Percentiles rank a stretch among this genome's conserved stretches.
Conservation (phyloP, 2,329 filamentous ascomycete species). For the Aspergillus clavatus region DNA sequence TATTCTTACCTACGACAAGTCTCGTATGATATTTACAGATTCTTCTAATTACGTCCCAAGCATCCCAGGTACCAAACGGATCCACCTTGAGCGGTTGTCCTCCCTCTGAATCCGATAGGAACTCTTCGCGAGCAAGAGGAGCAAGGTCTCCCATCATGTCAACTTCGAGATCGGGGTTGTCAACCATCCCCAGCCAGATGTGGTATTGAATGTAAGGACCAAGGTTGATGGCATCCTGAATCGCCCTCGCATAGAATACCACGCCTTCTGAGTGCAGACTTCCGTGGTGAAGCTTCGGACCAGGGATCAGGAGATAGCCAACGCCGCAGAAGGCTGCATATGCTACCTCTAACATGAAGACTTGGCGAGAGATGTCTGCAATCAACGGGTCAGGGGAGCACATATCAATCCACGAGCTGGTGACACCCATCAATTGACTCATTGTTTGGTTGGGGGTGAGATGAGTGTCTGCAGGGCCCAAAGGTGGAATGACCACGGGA, state of each 20-base stretch:
- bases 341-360: slow-evolving; percentile 82
- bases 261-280: slow-evolving; percentile 47
- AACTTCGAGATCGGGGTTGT: slow-evolving; percentile 57
- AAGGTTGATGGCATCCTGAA: slow-evolving; percentile 72
- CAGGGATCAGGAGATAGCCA: slow-evolving; percentile 74
- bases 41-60: slow-evolving; percentile 82
- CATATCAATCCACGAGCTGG: slow-evolving; percentile 91
- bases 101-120: slow-evolving; percentile 28
- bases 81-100: slow-evolving; percentile 52
- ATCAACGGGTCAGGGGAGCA: slow-evolving; percentile 77
- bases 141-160: slow-evolving; percentile 43
- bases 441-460: slow-evolving; percentile 78
- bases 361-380: slow-evolving; percentile 80
- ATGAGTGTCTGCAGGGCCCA: slow-evolving; percentile 48
- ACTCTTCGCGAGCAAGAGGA: slow-evolving; percentile 40
- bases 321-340: slow-evolving; percentile 96
- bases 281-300: slow-evolving; percentile 63
- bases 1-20: slow-evolving; percentile 73
- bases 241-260: slow-evolving; percentile 74
- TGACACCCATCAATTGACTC: slow-evolving; percentile 69
- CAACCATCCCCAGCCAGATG: slow-evolving; percentile 78
- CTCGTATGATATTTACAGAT: slow-evolving; percentile 79
- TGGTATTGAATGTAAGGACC: slow-evolving; percentile 74
- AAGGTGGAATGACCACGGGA: slow-evolving; percentile 37
- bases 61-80: slow-evolving; percentile 80